Conservation (phyloP, 495 filamentous ascomycete genomes). For the Sabuloglossum arenarium region DNA sequence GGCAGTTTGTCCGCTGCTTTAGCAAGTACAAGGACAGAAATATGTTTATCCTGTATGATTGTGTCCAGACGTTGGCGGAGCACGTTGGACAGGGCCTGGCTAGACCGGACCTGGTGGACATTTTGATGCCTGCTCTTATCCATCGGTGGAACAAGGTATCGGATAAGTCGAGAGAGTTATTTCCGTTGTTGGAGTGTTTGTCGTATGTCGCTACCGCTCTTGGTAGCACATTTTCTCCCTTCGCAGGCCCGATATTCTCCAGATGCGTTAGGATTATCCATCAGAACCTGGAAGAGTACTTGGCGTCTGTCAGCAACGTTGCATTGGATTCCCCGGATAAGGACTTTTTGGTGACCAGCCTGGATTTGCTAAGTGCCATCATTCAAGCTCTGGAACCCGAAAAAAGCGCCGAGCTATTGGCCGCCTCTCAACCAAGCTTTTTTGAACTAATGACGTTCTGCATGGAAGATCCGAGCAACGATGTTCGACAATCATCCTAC, state of each 20-base stretch:
- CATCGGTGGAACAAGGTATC: constrained; percentile 69
- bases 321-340: constrained; percentile 71
- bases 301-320: constrained; percentile 38
- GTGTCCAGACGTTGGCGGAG: constrained; percentile 91
- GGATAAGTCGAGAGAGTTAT: constrained; percentile 82
- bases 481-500: constrained; percentile 91
- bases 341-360: constrained; percentile 90
- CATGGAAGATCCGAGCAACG: constrained; percentile 81
- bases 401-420: constrained; percentile 56
- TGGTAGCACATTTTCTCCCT: constrained; percentile 61
- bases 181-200: constrained; percentile 84
- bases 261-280: constrained; percentile 84
- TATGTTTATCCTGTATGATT: constrained; percentile 98
- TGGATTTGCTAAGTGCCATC: constrained; percentile 84
- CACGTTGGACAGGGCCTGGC: constrained; percentile 65
- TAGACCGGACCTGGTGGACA: constrained; percentile 51
- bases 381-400: constrained; percentile 71
- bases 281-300: constrained; percentile 60
- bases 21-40: constrained; percentile 92
- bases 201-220: constrained; percentile 86
- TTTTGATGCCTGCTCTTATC: constrained; percentile 90
- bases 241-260: constrained; percentile 60
- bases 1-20: constrained; percentile 85
- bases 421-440: constrained; percentile 53
- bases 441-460: constrained; percentile 81